These are phyloP conservation scores for Chalaropsis ovoidea DNA, from an alignment of 2,329 filamentous ascomycete genomes.

Conservation along the genomic window DNA sequence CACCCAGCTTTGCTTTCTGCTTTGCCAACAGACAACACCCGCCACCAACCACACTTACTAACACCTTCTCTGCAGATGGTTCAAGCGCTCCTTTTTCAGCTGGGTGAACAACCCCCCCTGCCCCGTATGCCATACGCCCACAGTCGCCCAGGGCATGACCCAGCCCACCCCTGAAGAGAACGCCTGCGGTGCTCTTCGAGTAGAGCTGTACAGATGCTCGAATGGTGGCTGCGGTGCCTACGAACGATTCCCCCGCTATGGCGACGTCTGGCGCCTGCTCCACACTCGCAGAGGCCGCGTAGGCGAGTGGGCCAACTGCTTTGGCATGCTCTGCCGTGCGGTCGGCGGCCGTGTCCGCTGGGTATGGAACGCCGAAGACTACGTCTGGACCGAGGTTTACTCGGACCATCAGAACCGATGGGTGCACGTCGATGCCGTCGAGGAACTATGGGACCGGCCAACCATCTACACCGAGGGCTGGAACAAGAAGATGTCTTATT, in stretches of 20 bases:
- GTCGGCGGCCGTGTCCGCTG: slow-evolving; percentile 84
- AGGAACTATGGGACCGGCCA: slow-evolving; percentile 91
- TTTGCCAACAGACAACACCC: not conserved
- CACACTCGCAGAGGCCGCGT: slow-evolving; percentile 77
- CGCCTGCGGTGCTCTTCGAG: slow-evolving; percentile 73
- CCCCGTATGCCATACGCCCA: slow-evolving; percentile 68
- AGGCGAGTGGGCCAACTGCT: slow-evolving; percentile 97
- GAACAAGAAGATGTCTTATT: slow-evolving; percentile 95
- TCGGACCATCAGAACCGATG: slow-evolving; percentile 86
- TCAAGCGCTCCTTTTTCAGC: slow-evolving; percentile 86
- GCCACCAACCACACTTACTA: slow-evolving; percentile 21
- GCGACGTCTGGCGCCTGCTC: slow-evolving; percentile 84
- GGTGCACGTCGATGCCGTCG: slow-evolving; percentile 94
- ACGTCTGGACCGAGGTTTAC: slow-evolving; percentile 97
- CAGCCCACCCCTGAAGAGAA: slow-evolving; percentile 80
- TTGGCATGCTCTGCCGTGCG: slow-evolving; percentile 93
- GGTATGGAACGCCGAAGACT: slow-evolving; percentile 97
- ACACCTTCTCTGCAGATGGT: slow-evolving; percentile 50
- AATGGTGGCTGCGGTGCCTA: slow-evolving; percentile 61
- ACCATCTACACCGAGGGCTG: slow-evolving; percentile 87
- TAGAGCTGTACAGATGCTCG: slow-evolving; percentile 85
- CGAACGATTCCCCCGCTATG: slow-evolving; percentile 88
- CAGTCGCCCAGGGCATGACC: slow-evolving; percentile 71
- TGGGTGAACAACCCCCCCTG: slow-evolving; percentile 96
- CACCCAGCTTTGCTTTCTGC: slow-evolving; percentile 26